Evolutionary conservation across 495 filamentous ascomycete species (phyloP), one percentile per base, ranked within the genome.

Genomic region (Penicillium salamii): DNA sequence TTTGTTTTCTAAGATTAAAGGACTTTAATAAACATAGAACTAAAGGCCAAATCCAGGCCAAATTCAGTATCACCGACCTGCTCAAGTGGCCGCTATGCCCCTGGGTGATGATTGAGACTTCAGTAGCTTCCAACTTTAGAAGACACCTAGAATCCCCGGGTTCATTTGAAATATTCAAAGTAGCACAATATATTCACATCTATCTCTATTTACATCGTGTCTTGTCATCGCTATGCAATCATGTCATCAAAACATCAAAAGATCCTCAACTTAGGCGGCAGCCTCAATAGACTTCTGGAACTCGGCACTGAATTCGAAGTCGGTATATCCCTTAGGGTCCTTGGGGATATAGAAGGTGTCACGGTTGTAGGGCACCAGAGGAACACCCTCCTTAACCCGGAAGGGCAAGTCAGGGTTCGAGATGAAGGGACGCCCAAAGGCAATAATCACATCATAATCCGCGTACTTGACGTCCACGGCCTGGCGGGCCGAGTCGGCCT

Each of bases 391-490:
- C 64, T 75, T 63, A 8, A 91, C 46, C 45, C 81, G 71, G 57
- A 81, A 88, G 2, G 78, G 71, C 55, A 93, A 58, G 63, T 91
- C 88, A 2, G 88, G 88, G 46, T 80, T 91, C 47, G 84, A 71
- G 46, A 87, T 85, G 53, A 82, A 92, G 29, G 70, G 75, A 32
- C 83, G 62, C 15, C 87, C 87, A 65, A 86, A 86, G 0, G 73
- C 78, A 47, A 81, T 61, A 1, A 77, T 55, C 18, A 80, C 62
- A 39, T 86, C 71, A 54, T 74, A 67, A 20, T 76, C 74, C 50
- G 67, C 62, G 54, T 81, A 82, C 35, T 79, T 55, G 32, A 72
- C 60, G 53, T 86, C 80, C 9, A 80, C 78, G 5, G 79, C 67
- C 39, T 69, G 52, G 37, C 49, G 62, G n/a, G 79, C 84, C 15